Evolutionary conservation across 2,329 filamentous ascomycete genomes (phyloP).

Genomic region (Neonectria magnoliae): DNA sequence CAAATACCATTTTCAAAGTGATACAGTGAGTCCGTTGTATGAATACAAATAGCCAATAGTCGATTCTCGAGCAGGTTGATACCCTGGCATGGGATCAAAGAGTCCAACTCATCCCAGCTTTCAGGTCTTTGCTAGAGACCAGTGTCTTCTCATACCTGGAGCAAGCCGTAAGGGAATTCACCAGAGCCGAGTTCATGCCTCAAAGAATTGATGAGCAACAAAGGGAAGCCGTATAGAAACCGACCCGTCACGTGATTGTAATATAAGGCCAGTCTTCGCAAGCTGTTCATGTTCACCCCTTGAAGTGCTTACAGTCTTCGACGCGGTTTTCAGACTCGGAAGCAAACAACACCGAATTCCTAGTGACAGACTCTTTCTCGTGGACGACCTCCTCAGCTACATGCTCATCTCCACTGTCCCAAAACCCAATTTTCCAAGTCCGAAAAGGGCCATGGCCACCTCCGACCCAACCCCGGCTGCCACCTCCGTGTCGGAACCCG

Average conservation of each 20-base stretch:
- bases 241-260: not conserved
- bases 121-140: not conserved
- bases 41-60: no score
- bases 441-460: constrained; percentile 7
- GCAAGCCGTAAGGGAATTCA: not conserved
- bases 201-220: not conserved
- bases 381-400: not conserved
- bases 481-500: constrained; percentile 4
- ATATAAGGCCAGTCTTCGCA: not conserved
- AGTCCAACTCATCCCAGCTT: not conserved
- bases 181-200: not conserved
- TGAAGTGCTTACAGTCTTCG: not conserved
- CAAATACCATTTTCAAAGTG: no score
- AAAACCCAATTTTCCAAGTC: not conserved
- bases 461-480: not conserved
- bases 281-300: not conserved
- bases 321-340: not conserved
- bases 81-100: not conserved
- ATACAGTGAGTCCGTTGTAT: no score
- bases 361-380: no score
- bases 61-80: no score
- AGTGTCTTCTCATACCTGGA: not conserved
- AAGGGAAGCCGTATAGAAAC: no score
- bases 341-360: not conserved
- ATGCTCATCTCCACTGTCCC: not conserved